These are phyloP conservation scores for Pleurostoma richardsiae DNA, from an alignment of 2,329 filamentous ascomycete genomes.

Conservation along the genomic window DNA sequence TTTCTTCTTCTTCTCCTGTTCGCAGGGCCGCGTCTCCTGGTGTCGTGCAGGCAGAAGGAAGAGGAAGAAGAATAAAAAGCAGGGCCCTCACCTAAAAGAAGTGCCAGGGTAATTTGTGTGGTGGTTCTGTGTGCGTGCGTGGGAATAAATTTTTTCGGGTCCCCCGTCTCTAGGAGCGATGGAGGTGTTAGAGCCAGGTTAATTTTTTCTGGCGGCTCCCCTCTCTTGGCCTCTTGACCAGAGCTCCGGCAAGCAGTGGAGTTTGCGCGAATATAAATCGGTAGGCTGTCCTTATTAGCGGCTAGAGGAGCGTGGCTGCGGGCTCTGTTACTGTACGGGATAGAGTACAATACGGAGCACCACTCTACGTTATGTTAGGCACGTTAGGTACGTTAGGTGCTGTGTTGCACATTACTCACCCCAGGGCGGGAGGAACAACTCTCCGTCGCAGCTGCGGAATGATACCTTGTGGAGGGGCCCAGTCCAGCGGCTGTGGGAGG, in stretches of 20 bases:
- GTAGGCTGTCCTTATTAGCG: slow-evolving; percentile 5
- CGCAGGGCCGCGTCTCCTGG: too few species aligned
- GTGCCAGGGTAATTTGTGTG: slow-evolving; percentile 12
- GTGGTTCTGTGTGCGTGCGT: slow-evolving; percentile 1
- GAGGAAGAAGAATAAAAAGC: slow-evolving; percentile 2
- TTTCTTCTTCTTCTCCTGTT: too few species aligned
- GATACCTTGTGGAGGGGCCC: too few species aligned
- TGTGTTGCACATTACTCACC: too few species aligned
- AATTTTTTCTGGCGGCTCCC: not conserved
- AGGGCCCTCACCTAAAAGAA: slow-evolving; percentile 5
- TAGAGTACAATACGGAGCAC: too few species aligned
- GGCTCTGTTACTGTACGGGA: too few species aligned
- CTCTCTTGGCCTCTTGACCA: slow-evolving; percentile 9
- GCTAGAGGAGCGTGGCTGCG: not conserved
- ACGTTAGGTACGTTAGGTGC: too few species aligned
- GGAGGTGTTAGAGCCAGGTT: not conserved
- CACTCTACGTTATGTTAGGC: too few species aligned
- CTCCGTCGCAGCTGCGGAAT: too few species aligned
- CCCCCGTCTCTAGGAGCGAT: not conserved
- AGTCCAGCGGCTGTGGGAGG: too few species aligned
- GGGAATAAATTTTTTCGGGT: slow-evolving; percentile 16
- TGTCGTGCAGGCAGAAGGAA: not conserved
- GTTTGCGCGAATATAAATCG: slow-evolving; percentile 29
- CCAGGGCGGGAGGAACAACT: too few species aligned
- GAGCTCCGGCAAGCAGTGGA: slow-evolving; percentile 15